Percentiles rank a stretch among this genome's conserved stretches.
These are phyloP conservation scores for Arachnomyces sp. DNA, from an alignment of 2,329 filamentous ascomycete species.

Conservation along the genomic window DNA sequence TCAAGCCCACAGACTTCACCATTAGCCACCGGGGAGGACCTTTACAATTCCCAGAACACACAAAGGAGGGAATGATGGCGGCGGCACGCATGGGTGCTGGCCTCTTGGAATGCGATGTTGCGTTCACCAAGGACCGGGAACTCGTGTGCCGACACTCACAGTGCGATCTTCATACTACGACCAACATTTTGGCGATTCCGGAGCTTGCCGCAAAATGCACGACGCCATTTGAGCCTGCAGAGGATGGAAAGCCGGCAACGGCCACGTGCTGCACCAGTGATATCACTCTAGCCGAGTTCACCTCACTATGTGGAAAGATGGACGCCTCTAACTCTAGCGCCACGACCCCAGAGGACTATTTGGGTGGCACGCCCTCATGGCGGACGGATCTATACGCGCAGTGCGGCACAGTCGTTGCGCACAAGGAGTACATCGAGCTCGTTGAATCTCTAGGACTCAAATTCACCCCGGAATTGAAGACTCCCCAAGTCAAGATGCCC, in stretches of 20 bases:
- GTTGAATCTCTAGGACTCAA: constrained; percentile 52
- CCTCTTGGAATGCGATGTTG: constrained; percentile 60
- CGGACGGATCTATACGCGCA: constrained; percentile 56
- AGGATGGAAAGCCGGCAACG: constrained; percentile 44
- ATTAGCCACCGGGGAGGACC: constrained; percentile 58
- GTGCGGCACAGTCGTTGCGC: constrained; percentile 55
- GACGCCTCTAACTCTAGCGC: constrained; percentile 55
- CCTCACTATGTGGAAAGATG: constrained; percentile 63
- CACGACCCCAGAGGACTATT: constrained; percentile 51
- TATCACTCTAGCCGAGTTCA: constrained; percentile 61
- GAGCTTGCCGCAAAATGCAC: constrained; percentile 59
- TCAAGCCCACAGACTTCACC: constrained; percentile 48
- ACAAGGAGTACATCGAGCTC: constrained; percentile 56
- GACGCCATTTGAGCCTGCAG: constrained; percentile 52
- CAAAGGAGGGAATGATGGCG: constrained; percentile 51
- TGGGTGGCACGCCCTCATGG: constrained; percentile 53
- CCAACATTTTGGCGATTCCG: constrained; percentile 57
- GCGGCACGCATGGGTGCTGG: constrained; percentile 62
- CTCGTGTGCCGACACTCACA: constrained; percentile 63
- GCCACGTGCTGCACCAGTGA: constrained; percentile 67
- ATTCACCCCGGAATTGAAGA: constrained; percentile 63
- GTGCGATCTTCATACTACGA: constrained; percentile 62
- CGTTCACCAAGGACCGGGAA: constrained; percentile 57
- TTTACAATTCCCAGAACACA: constrained; percentile 59
- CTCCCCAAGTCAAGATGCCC: constrained; percentile 62